Base-by-base conservation (phyloP, 1,284 basidiomycete genomes). In the Xerocomus nothofagi region DNA sequence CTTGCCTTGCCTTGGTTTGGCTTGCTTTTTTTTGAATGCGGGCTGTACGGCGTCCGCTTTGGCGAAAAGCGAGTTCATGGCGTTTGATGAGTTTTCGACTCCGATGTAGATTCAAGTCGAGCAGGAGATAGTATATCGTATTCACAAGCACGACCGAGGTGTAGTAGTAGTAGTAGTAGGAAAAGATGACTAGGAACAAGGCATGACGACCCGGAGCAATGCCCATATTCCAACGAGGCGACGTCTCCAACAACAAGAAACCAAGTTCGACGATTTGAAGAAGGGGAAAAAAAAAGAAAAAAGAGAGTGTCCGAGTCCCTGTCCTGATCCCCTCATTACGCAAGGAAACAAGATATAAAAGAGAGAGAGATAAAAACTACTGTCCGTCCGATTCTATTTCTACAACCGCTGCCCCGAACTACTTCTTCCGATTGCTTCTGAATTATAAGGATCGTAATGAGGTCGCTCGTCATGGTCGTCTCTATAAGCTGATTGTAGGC, bases 21-120 rank as follows among this genome's bases (percentile, higher is more conserved):
- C 26, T 60, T 73, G 70, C 53, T 70, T 57, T 60, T 72, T 76
- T 57, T 78, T 75, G 42, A 69, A 60, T 39, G 77, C 50, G 20
- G 81, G 77, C 32, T 70, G 70, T 27, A 86, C 72, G 3, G 84
- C 79, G 47, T 88, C 75, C 24, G 86, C 86, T 55, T 83, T 81
- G 12, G 86, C 81, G 49, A 91, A 75, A 14, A 92, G 77, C 10
- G 81, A 72, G 63, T 91, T 85, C 85, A 89, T 88, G 39, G 6
- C 29, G 30, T 21, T n/a, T n/a, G n/a, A n/a, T n/a, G n/a, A n/a
- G n/a, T n/a, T n/a, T n/a, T n/a, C n/a, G n/a, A n/a, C n/a, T n/a
- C n/a, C n/a, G n/a, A n/a, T n/a, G n/a, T n/a, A n/a, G n/a, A n/a
- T n/a, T n/a, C n/a, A n/a, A n/a, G n/a, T n/a, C n/a, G n/a, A n/a